phyloP scores from a whole-genome alignment of 2,329 filamentous ascomycete genomes.

The Xylariomycetidae sp. region DNA sequence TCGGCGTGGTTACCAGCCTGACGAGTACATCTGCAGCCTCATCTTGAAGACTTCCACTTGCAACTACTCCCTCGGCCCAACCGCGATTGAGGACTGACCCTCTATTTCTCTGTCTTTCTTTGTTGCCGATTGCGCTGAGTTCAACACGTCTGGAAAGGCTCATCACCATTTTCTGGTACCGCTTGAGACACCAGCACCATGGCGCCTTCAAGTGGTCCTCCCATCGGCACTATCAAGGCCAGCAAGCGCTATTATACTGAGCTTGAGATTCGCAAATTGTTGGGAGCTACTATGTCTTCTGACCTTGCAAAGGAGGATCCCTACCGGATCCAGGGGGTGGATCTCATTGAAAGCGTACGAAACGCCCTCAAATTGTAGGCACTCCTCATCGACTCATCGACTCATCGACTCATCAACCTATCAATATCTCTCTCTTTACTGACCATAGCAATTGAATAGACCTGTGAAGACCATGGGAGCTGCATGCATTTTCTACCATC shows the following conservation, averaged over 20 bases:
- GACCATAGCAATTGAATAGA: constrained; percentile 35
- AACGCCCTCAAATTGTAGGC: constrained; percentile 73
- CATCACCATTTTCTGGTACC: too few species aligned
- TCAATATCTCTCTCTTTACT: constrained; percentile 6
- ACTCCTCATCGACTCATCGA: constrained; percentile 3
- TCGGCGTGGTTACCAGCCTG: too few species aligned
- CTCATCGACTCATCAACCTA: background rate
- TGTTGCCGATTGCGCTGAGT: too few species aligned
- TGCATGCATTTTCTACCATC: constrained; percentile 88
- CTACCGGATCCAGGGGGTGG: constrained; percentile 78
- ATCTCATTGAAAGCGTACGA: constrained; percentile 83
- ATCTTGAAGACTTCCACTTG: too few species aligned
- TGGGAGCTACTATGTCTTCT: constrained; percentile 64
- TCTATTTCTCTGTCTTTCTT: background rate
- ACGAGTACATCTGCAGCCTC: too few species aligned
- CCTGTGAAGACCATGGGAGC: constrained; percentile 91
- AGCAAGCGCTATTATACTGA: constrained; percentile 73
- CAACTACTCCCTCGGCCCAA: too few species aligned
- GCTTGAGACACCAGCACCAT: constrained; percentile 3
- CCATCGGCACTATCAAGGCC: constrained; percentile 28
- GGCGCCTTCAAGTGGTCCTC: constrained; percentile 15
- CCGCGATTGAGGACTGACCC: background rate
- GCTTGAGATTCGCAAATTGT: constrained; percentile 69
- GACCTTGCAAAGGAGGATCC: constrained; percentile 76
- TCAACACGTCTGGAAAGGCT: too few species aligned